phyloP scores from a whole-genome alignment of 768 basidiomycete genomes.

The Pisolithus orientalis region DNA sequence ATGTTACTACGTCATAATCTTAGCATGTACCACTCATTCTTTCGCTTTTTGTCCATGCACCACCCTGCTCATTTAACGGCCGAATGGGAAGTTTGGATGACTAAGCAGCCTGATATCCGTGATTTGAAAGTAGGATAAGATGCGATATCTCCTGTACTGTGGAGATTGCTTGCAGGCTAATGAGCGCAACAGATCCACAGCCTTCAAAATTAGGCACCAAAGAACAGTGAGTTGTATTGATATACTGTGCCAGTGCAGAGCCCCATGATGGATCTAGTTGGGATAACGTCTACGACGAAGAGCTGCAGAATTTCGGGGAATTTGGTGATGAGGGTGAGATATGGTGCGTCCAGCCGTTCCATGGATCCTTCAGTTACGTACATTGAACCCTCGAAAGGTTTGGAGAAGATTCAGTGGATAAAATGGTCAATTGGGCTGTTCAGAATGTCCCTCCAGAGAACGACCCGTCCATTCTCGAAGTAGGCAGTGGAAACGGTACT shows the following conservation, averaged over 20 bases:
- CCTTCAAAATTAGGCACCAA: constrained; percentile 78
- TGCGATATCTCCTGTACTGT: no score
- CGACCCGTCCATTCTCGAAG: constrained; percentile 57
- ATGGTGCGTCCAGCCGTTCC: constrained; percentile 43
- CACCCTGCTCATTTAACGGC: neutral
- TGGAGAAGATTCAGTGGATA: constrained; percentile 65
- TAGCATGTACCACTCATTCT: constrained; percentile 15
- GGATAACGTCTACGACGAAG: constrained; percentile 69
- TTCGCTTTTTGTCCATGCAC: neutral
- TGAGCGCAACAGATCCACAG: constrained; percentile 42
- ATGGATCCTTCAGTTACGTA: neutral
- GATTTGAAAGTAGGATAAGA: constrained; percentile 5
- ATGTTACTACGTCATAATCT: constrained; percentile 9
- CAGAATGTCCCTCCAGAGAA: constrained; percentile 45
- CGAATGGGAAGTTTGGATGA: neutral
- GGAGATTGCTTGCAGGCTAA: constrained; percentile 1
- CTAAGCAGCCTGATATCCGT: constrained; percentile 6
- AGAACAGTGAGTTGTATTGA: constrained; percentile 52
- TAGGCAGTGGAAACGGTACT: constrained; percentile 78
- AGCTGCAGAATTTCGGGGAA: constrained; percentile 67
- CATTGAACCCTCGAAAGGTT: constrained; percentile 47
- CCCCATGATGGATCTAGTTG: constrained; percentile 41
- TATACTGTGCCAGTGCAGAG: neutral
- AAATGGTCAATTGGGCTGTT: constrained; percentile 72
- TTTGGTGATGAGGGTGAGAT: constrained; percentile 82